Evolutionary conservation across 108 stramenopile genomes (phyloP), one percentile per base, ranked within the genome.

Genomic region (Chaetoceros tenuissimus): DNA sequence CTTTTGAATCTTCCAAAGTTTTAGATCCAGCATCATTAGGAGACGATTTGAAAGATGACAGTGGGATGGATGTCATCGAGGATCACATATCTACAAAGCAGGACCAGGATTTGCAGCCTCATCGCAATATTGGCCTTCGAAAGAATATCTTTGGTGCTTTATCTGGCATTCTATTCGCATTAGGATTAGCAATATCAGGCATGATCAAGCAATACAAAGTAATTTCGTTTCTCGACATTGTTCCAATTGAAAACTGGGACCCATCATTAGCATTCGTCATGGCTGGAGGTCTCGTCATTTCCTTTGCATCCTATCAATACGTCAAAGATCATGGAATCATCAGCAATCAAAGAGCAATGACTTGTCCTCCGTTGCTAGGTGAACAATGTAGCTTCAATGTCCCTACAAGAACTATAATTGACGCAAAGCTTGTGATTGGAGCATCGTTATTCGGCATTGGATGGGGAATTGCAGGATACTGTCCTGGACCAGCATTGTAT

Each of bases 221-320:
- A 21, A 47, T 68, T 48, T 79, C 71, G 8, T 94, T 94, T 72
- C 60, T 91, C 31, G 67, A 79, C 58, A 3, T 72, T 3, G 53
- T 65, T 25, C n/a, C 46, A 1, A 60, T 70, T 20, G 82, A 81
- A 48, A 70, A 75, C 10, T 95, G 76, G 73, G 90, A 92, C 66
- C 84, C 90, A 1, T 82, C 89, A 1, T 74, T 95, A 17, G 51
- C 69, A 18, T 58, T 59, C 28, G 90, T 95, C 48, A 82, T 95
- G 87, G 83, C 65, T n/a, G 84, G 80, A 20, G 87, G 82, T 13
- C 30, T 82, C 24, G 1, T 84, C 0, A 73, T 79, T 0, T 83
- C 82, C 55, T 71, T 68, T 46, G 1, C 73, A 1, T 67, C 69
- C 2, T 89, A 89, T 58, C 77, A 82, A 66, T 81, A 69, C 28